Conservation (phyloP, 257 asterid species). For the Eustoma russellianum region DNA sequence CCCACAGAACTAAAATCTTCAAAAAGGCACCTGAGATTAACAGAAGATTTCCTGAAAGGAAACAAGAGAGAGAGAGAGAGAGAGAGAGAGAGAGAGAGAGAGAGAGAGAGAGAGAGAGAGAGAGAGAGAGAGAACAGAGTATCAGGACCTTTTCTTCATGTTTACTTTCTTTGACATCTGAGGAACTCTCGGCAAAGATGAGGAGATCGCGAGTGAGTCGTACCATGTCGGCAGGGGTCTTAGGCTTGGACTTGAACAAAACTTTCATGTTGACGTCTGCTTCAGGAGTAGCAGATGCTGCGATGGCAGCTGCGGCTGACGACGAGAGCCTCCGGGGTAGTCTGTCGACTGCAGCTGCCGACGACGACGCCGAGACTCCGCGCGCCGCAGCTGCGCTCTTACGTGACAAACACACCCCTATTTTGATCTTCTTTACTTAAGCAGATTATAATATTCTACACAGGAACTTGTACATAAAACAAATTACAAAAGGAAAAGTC, state of each 20-base stretch:
- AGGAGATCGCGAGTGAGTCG: constrained; percentile 89
- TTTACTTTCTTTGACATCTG: constrained; percentile 61
- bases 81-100: neutral
- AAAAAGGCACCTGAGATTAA: neutral
- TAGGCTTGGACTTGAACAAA: constrained; percentile 72
- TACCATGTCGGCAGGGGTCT: constrained; percentile 78
- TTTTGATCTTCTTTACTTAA: constrained; percentile 12
- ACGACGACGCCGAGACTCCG: constrained; percentile 34
- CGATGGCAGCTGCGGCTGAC: constrained; percentile 11
- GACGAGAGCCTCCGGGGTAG: constrained; percentile 11
- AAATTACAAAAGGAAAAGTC: neutral
- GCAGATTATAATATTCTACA: neutral
- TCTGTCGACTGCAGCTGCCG: constrained; percentile 17
- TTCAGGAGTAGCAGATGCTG: constrained; percentile 21
- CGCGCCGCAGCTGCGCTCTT: constrained; percentile 44
- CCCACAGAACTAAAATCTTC: neutral
- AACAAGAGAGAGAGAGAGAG: constrained; percentile 7
- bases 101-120: neutral
- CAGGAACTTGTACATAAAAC: neutral
- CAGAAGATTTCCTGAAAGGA: neutral
- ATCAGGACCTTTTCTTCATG: constrained; percentile 70
- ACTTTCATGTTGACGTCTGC: constrained; percentile 53
- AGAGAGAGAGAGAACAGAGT: neutral
- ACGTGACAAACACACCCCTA: constrained; percentile 65
- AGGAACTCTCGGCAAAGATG: constrained; percentile 34